phyloP scores from a whole-genome alignment of 2,329 filamentous ascomycete genomes.

The Hypoxylon sp. region DNA sequence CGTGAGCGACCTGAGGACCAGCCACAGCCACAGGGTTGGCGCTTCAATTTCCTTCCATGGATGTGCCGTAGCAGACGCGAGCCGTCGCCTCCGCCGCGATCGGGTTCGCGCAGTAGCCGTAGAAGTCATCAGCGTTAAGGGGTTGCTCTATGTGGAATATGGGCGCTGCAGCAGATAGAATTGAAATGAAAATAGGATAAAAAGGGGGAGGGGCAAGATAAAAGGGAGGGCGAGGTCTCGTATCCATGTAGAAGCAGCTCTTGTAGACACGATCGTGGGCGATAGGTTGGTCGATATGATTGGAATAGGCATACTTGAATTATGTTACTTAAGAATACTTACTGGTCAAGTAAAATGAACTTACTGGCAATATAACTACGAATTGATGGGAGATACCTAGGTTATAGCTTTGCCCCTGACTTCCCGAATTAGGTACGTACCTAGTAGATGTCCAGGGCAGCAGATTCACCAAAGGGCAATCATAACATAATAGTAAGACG shows the following conservation, averaged over 20 bases:
- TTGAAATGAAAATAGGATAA: neutral
- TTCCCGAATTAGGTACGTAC: neutral
- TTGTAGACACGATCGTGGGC: neutral
- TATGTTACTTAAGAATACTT: neutral
- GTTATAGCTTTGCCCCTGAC: neutral
- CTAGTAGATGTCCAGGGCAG: neutral
- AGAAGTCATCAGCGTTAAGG: constrained; percentile 1
- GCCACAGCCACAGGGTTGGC: neutral
- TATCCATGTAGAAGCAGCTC: neutral
- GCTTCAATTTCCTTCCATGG: neutral
- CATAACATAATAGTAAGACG: neutral
- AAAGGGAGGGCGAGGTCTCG: no score
- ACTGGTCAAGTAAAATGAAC: neutral
- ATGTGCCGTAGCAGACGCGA: neutral
- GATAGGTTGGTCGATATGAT: neutral
- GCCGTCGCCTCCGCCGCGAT: neutral
- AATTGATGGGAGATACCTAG: no score
- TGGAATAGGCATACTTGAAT: neutral
- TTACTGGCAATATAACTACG: neutral
- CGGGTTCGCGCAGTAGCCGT: neutral
- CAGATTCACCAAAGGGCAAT: neutral
- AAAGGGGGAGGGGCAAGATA: no score
- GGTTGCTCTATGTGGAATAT: neutral
- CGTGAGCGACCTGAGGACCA: neutral
- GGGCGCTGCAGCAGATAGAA: neutral